Base-by-base conservation (phyloP, 257 asterid genomes). In the Scutellaria minor region DNA sequence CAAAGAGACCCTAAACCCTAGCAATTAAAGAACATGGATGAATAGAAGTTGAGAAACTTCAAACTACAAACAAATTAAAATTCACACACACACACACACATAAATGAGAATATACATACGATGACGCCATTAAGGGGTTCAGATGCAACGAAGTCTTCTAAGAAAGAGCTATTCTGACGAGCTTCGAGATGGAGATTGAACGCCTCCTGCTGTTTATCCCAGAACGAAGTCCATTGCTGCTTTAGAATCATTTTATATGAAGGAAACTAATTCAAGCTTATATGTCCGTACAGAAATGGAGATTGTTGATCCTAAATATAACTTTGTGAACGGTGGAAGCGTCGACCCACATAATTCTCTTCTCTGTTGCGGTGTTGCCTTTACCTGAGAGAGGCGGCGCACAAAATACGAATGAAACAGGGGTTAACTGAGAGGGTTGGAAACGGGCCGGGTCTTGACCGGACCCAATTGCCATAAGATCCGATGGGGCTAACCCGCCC, bases 51-150 rank as follows among this genome's bases (percentile, higher is more conserved):
- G 18, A 57, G 4, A 9, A 57, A 57, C 63, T 9, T 57, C 64
- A 57, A 57, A 27, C 13, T 31, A 57, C 12, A 57, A 57, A 12
- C 45, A 31, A 57, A 57, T 57, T 24, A 31, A 31, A 3, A 27
- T 3, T 1, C 37, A 2, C 37, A 31, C 37, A 31, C 37, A 31
- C 37, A 2, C 37, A 31, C 37, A 31, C 37, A 31, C 37, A 31
- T 0, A 31, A 1, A 31, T 31, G 37, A 31, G 37, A 31, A 31
- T 41, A 42, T 62, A 62, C 68, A 40, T 62, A 62, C 68, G 14
- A 62, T 40, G 39, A 51, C 52, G 15, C 68, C 68, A 62, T 62
- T 62, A 40, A 41, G 14, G 39, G 68, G n/a, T 24, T 62, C 52
- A 41, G 31, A 62, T 14, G 68, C 68, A 7, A 10, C 15, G 68